These are phyloP conservation scores for Musa balbisiana DNA, from an alignment of 202 grass and related monocot genomes.

Conservation along the genomic window DNA sequence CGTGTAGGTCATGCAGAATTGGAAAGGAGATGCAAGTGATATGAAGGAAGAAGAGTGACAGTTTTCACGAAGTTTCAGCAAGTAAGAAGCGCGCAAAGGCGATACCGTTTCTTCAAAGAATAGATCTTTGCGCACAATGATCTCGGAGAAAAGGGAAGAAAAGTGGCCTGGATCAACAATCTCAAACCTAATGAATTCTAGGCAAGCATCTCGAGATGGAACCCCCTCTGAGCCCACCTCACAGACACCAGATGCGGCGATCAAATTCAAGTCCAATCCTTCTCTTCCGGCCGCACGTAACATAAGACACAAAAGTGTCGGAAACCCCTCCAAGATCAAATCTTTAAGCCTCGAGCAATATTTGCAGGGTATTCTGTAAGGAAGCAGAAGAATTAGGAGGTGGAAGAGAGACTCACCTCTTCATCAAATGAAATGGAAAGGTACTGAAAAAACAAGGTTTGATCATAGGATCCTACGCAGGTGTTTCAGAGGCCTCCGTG, in stretches of 20 bases:
- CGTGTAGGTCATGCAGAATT: too few relatives aligned
- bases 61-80: background rate
- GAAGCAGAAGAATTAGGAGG: background rate
- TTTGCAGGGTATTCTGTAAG: background rate
- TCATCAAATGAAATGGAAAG: background rate
- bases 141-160: background rate
- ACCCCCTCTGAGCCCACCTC: background rate
- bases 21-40: background rate
- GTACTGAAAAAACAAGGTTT: background rate
- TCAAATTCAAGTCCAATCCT: conserved; percentile 3
- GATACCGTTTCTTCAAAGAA: background rate
- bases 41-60: background rate
- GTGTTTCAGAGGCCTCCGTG: background rate
- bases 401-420: background rate
- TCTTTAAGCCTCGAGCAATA: background rate
- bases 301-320: background rate
- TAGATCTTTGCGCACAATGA: background rate
- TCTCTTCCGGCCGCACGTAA: background rate
- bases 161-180: background rate
- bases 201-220: background rate
- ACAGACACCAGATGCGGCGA: background rate
- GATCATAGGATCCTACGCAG: background rate
- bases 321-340: background rate
- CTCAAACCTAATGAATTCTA: background rate
- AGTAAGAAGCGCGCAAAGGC: background rate